Evolutionary conservation across 352 stramenopile species (phyloP).

Genomic region (Phytophthora citrophthora): DNA sequence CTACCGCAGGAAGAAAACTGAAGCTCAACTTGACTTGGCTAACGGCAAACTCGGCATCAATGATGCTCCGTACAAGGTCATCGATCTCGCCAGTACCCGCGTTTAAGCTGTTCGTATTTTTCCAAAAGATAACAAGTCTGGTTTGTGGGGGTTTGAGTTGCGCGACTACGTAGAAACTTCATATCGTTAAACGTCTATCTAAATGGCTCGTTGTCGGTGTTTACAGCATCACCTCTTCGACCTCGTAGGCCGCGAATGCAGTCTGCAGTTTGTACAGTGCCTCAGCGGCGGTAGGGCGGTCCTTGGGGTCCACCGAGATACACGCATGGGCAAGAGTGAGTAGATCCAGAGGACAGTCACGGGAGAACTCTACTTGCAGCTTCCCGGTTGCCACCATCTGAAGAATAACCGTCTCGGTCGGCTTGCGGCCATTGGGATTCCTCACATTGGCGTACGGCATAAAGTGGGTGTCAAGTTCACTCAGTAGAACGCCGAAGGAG

Average conservation of each 20-base stretch:
- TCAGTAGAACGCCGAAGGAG: conserved; percentile 58
- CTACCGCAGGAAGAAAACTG: conserved; percentile 7
- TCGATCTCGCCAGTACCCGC: conserved; percentile 16
- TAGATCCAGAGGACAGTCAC: conserved; percentile 28
- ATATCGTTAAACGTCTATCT: conserved; percentile 40
- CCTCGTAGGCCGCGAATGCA: conserved; percentile 33
- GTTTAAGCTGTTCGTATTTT: conserved; percentile 1
- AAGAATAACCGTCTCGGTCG: conserved; percentile 45
- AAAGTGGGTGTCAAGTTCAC: conserved; percentile 52
- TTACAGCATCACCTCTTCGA: conserved; percentile 43
- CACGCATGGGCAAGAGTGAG: conserved; percentile 37
- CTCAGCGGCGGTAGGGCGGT: conserved; percentile 41
- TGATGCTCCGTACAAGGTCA: conserved; percentile 30
- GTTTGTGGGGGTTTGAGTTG: not conserved
- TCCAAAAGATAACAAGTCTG: too few relatives aligned
- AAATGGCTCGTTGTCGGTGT: conserved; percentile 5
- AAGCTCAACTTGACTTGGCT: conserved; percentile 18
- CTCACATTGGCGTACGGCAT: conserved; percentile 50
- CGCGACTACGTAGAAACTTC: conserved; percentile 16
- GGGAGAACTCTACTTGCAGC: conserved; percentile 50
- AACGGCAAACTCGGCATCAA: conserved; percentile 30
- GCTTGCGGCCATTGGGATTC: conserved; percentile 36
- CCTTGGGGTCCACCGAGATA: conserved; percentile 40
- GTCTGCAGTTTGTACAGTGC: conserved; percentile 43
- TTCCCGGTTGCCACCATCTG: conserved; percentile 41